Evolutionary conservation across 805 yeast species (phyloP).

Genomic region (Ogataea ganodermae): DNA sequence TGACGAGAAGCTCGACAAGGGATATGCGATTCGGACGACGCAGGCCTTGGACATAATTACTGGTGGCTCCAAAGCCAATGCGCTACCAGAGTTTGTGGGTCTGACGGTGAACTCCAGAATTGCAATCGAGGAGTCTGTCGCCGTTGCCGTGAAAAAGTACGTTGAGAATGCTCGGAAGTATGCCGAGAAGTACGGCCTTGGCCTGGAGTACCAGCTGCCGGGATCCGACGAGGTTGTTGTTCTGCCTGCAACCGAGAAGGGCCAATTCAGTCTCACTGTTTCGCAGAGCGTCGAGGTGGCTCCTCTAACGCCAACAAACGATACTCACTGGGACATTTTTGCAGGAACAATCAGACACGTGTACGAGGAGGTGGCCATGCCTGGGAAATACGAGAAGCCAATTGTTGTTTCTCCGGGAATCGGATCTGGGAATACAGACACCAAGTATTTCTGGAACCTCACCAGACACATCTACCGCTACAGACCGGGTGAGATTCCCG

Average conservation of each 20-base stretch:
- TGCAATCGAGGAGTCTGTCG: constrained; percentile 45
- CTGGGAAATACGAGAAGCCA: constrained; percentile 32
- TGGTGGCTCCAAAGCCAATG: constrained; percentile 54
- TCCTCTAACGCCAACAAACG: constrained; percentile 50
- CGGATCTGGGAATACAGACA: constrained; percentile 70
- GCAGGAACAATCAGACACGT: constrained; percentile 48
- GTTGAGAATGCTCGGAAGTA: constrained; percentile 34
- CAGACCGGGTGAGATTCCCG: constrained; percentile 43
- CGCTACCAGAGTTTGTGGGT: constrained; percentile 50
- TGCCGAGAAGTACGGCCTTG: constrained; percentile 42
- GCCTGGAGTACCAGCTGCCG: constrained; percentile 19
- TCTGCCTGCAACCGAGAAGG: constrained; percentile 31
- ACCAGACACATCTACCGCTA: constrained; percentile 60
- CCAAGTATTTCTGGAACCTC: constrained; percentile 59
- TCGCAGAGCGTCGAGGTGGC: constrained; percentile 45
- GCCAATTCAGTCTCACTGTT: constrained; percentile 19
- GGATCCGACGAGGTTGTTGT: constrained; percentile 24
- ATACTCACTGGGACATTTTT: constrained; percentile 42
- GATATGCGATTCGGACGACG: constrained; percentile 46
- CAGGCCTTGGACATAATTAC: constrained; percentile 49
- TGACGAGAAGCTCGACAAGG: constrained; percentile 29
- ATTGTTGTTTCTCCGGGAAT: constrained; percentile 57
- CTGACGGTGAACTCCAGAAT: constrained; percentile 48
- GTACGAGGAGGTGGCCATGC: constrained; percentile 45
- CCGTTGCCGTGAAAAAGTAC: constrained; percentile 36